Evolutionary conservation across 345 rosid genomes (phyloP), one percentile per base, ranked within the genome.

Genomic region (Eucalyptus cloeziana): DNA sequence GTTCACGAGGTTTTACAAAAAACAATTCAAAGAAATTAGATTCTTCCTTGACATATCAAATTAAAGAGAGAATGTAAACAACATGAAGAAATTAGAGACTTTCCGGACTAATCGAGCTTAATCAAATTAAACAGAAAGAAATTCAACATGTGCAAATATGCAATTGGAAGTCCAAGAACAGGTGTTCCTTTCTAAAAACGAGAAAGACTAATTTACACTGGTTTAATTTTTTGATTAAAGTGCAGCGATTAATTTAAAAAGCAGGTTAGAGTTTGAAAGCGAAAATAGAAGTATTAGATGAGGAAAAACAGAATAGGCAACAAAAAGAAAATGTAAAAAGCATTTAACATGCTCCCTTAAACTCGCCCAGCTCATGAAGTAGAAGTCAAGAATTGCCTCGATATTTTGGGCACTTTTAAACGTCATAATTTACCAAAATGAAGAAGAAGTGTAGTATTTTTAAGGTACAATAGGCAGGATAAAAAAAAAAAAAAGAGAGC

Each of bases 381-480:
- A 62, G 33, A 30, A 62, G 16, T 13, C 7, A 62, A 0, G 71
- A 30, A n/a, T 30, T n/a, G 71, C 0, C 0, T 13, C 5, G 19
- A 13, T 0, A 13, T 64, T 64, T 64, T 64, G 40, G 17, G 9
- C 71, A 64, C 17, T 30, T 64, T 64, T 14, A 30, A 60, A 13
- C 4, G 17, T 62, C 67, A 58, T 58, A 25, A 58, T 25, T 1
- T 58, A 58, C 64, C 64, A 25, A 56, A 58, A 58, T 5, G 15
- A 58, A 58, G 27, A 54, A 54, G 12, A 56, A 54, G 3, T 54
- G 62, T 24, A 24, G 62, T 56, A 56, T 13, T 24, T 56, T 56
- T 4, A 58, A 24, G 64, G 64, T 24, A 10, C 64, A 25, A 58
- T 5, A 10, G 64, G 13, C 1, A 49, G 14, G 16, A 40, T 37